These are phyloP conservation scores for Kluyveromyces nonfermentans DNA, from an alignment of 805 yeast genomes.

Conservation along the genomic window DNA sequence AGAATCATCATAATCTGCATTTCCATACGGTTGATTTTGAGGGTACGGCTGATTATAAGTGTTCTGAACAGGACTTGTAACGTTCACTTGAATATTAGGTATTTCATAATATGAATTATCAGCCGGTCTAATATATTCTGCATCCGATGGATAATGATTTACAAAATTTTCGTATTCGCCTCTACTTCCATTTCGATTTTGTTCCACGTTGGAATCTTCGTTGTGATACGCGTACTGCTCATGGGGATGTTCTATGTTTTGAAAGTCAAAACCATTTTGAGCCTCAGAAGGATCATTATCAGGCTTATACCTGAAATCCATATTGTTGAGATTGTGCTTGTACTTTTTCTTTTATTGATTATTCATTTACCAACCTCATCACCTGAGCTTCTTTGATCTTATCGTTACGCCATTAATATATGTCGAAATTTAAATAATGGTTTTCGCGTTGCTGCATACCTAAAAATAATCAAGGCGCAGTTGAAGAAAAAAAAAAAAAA, in stretches of 20 bases:
- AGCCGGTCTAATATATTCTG: neutral
- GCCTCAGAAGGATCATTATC: neutral
- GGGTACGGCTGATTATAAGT: neutral
- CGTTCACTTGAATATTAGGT: constrained; percentile 19
- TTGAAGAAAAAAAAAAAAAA: too few relatives aligned
- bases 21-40: neutral
- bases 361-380: too few relatives aligned
- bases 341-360: too few relatives aligned
- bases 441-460: neutral
- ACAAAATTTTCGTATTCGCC: constrained; percentile 15
- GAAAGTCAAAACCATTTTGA: neutral
- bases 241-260: neutral
- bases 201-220: neutral
- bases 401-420: too few relatives aligned
- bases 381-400: too few relatives aligned
- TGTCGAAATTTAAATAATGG: neutral
- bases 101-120: constrained; percentile 8
- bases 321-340: neutral
- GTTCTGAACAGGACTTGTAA: neutral
- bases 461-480: neutral
- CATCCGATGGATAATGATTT: constrained; percentile 9
- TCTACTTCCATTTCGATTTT: neutral
- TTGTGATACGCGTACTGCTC: neutral
- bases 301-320: neutral
- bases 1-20: constrained; percentile 19